Conservation (phyloP, 169 alveolate species). For the Cryptosporidium ubiquitum region DNA sequence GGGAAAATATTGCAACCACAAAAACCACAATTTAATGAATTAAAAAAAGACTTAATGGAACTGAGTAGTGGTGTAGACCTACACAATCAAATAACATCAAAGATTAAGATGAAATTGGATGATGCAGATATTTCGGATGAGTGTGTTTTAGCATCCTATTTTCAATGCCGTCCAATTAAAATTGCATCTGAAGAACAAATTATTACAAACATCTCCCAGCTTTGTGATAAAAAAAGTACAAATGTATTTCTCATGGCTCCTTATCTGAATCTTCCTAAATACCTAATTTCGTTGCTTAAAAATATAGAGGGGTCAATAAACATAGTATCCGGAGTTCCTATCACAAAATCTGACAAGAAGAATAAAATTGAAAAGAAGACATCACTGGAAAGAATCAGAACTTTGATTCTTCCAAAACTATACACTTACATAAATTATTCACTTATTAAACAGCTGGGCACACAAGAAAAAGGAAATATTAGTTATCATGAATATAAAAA, state of each 20-base stretch:
- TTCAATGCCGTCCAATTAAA: conserved; percentile 33
- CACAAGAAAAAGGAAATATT: neutral
- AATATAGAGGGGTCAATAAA: neutral
- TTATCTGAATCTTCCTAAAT: conserved; percentile 37
- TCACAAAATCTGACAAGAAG: neutral
- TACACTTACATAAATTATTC: conserved; percentile 10
- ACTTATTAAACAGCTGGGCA: neutral
- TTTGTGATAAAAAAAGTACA: neutral
- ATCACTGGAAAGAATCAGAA: neutral
- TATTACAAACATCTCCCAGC: neutral
- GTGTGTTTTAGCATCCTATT: conserved; percentile 9
- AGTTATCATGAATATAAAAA: neutral
- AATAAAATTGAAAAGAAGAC: neutral
- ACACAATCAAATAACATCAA: conserved; percentile 1
- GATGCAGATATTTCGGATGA: neutral
- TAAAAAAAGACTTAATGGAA: conserved; percentile 20
- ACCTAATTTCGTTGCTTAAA: neutral
- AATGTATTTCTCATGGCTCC: conserved; percentile 11
- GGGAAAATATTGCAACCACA: neutral
- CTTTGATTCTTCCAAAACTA: conserved; percentile 12
- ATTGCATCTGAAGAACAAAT: conserved; percentile 25
- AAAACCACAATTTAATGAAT: neutral
- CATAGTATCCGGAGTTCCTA: conserved; percentile 41
- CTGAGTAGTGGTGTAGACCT: neutral
- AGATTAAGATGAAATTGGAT: neutral